phyloP scores from a whole-genome alignment of 2,329 filamentous ascomycete genomes.

The Pseudogymnoascus verrucosus region DNA sequence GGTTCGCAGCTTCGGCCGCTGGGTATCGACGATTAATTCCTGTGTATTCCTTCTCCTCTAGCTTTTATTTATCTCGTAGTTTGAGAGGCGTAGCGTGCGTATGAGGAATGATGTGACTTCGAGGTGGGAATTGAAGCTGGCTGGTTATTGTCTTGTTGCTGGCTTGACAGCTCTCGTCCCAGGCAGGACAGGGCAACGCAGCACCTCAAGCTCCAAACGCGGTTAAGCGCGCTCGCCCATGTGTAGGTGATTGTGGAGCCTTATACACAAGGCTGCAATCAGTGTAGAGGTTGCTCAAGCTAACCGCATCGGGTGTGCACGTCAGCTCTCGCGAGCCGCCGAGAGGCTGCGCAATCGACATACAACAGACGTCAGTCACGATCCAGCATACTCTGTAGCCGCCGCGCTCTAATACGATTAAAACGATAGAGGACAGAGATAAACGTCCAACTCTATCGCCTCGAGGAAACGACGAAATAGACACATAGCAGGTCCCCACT shows the following conservation, averaged over 20 bases:
- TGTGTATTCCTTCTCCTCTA: not conserved
- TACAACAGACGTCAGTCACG: constrained; percentile 5
- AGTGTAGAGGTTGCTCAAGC: not conserved
- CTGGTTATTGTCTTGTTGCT: constrained; percentile 4
- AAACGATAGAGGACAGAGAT: not conserved
- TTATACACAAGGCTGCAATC: not conserved
- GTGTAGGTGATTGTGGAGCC: not conserved
- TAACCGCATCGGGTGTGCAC: constrained; percentile 4
- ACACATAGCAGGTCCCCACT: not conserved
- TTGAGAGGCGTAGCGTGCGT: not conserved
- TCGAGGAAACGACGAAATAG: not conserved
- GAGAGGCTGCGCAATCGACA: constrained; percentile 8
- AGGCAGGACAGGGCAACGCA: constrained; percentile 9
- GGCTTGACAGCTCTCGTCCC: constrained; percentile 3
- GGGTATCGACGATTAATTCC: not conserved
- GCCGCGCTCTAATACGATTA: not conserved
- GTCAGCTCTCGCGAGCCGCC: constrained; percentile 6
- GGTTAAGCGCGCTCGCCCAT: constrained; percentile 7
- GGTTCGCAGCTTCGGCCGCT: constrained; percentile 16
- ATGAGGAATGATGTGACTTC: not conserved
- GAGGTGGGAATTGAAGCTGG: not conserved
- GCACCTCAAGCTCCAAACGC: constrained; percentile 9
- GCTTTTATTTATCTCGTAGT: not conserved
- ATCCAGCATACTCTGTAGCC: not conserved
- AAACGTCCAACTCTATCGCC: not conserved